Evolutionary conservation across 2,329 filamentous ascomycete species (phyloP).

Genomic region (Fusarium poae): DNA sequence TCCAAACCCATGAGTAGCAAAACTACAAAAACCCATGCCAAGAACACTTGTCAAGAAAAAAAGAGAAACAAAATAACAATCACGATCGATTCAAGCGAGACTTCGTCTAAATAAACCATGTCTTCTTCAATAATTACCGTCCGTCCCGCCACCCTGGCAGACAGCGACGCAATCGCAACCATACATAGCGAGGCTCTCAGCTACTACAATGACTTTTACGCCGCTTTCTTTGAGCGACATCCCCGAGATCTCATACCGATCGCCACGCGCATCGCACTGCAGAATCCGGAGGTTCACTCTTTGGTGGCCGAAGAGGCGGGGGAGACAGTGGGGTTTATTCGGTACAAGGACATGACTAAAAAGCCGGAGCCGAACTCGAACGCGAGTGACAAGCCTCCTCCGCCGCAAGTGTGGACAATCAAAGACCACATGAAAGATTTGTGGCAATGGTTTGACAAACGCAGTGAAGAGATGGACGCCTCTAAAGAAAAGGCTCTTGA

Average conservation of each 20-base stretch:
- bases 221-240: constrained; percentile 38
- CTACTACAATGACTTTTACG: constrained; percentile 44
- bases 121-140: constrained; percentile 15
- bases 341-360: constrained; percentile 24
- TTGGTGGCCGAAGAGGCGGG: constrained; percentile 37
- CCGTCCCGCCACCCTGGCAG: constrained; percentile 36
- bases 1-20: background rate
- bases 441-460: constrained; percentile 38
- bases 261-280: constrained; percentile 30
- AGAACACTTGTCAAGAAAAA: background rate
- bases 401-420: constrained; percentile 11
- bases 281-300: constrained; percentile 30
- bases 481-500: constrained; percentile 32
- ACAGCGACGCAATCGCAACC: constrained; percentile 35
- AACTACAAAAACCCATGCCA: constrained; percentile 18
- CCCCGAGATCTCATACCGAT: constrained; percentile 36
- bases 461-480: constrained; percentile 36
- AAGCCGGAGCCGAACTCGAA: constrained; percentile 30
- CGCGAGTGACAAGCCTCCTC: constrained; percentile 4
- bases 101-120: constrained; percentile 19
- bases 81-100: constrained; percentile 9
- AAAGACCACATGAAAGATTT: constrained; percentile 42
- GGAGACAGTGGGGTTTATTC: constrained; percentile 36
- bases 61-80: background rate
- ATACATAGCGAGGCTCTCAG: constrained; percentile 38